Percentiles rank a stretch among this genome's conserved stretches.
phyloP scores from a whole-genome alignment of 768 basidiomycete species.

The Termitomyces sp. region DNA sequence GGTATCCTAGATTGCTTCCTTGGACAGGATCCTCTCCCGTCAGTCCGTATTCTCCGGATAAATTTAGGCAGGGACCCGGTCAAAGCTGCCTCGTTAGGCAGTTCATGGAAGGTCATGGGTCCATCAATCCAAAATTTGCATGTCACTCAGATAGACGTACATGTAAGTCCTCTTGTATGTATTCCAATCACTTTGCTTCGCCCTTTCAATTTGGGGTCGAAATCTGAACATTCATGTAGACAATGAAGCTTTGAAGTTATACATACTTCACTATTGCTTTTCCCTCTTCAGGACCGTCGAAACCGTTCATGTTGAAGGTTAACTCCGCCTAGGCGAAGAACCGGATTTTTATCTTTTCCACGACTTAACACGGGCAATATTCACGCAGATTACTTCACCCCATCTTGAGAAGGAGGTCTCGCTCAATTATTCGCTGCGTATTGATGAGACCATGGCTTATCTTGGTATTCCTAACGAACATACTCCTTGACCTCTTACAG shows the following conservation, averaged over 20 bases:
- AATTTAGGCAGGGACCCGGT: conserved; percentile 15
- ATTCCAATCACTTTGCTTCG: background rate
- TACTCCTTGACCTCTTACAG: conserved; percentile 20
- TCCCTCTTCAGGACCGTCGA: conserved; percentile 15
- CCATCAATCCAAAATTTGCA: conserved; percentile 19
- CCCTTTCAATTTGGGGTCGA: background rate
- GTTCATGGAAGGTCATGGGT: conserved; percentile 19
- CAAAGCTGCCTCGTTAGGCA: conserved; percentile 3
- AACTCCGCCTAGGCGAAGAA: conserved; percentile 15
- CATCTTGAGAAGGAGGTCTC: conserved; percentile 17
- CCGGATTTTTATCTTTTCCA: conserved; percentile 12
- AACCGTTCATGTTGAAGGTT: conserved; percentile 22
- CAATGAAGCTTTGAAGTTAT: conserved; percentile 11
- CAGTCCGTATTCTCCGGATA: conserved; percentile 18
- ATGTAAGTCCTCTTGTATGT: conserved; percentile 15
- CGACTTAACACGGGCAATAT: conserved; percentile 18
- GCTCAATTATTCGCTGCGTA: conserved; percentile 17
- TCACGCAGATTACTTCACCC: conserved; percentile 19
- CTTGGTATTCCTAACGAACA: conserved; percentile 25
- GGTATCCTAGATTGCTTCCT: conserved; percentile 23
- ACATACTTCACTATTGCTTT: conserved; percentile 17
- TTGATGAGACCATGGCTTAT: conserved; percentile 16
- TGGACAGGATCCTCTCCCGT: conserved; percentile 18
- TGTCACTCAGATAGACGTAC: conserved; percentile 15
- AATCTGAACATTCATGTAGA: conserved; percentile 8